Evolutionary conservation across 2,329 filamentous ascomycete genomes (phyloP), one percentile per base, ranked within the genome.

Genomic region (Colletotrichum liaoningense): DNA sequence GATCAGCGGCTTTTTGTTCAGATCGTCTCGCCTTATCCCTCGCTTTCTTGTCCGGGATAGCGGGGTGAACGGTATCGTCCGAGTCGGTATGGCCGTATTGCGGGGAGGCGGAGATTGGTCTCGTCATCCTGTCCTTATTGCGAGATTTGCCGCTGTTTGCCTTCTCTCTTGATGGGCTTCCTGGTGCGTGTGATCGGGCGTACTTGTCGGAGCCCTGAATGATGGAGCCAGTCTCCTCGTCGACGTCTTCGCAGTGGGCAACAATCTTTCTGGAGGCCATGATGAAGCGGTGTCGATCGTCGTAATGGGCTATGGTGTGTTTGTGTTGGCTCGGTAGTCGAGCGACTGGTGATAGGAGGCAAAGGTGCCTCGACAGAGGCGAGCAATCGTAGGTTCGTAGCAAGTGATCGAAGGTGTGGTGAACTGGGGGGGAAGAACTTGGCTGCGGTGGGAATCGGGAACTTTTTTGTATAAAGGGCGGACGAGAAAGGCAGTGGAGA

Each of bases 91-190:
- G 75, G 42, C 74, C 79, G 66, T 81, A 77, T 58, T 76, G 78
- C 64, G 77, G 81, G 30, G 83, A 82, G 52, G 84, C 82, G 16
- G 85, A 82, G 58, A 81, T 79, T 73, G 82, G 84, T 64, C 80
- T 77, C 68, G 80, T 60, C 38, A 78, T 75, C 73, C 78, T 79
- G 55, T 86, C 83, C 67, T 78, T 42, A 42, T 42, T 85, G 74
- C 87, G 85, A 56, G 86, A 82, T 78, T 85, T 87, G 75, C 87
- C 80, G 24, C 85, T 89, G 78, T 90, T 90, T 77, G 88, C 85
- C 38, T 83, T 84, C 77, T 89, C 84, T 75, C 87, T 88, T 63
- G 77, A 79, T 11, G 86, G 85, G 75, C 84, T 85, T 42, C 67
- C 62, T 35, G 84, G 80, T n/a, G 82, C 84, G 65, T 84, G 80